A percentile compares a stretch with the other conserved stretches of the same genome.
Evolutionary conservation across 352 stramenopile species (phyloP).

Genomic region (Blastocystis sp.): DNA sequence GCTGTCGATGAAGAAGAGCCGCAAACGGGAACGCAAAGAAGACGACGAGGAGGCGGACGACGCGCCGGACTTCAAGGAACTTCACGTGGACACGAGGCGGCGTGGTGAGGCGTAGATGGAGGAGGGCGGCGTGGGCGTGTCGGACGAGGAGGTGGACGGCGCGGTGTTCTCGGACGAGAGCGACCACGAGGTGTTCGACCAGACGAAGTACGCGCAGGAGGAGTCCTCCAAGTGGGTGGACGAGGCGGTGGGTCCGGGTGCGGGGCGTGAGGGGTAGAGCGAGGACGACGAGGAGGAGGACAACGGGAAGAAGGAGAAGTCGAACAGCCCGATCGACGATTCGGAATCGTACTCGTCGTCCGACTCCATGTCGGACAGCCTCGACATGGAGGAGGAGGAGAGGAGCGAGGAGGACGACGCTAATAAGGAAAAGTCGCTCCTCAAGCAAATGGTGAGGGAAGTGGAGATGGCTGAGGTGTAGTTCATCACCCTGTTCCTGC

Average conservation of each 20-base stretch:
- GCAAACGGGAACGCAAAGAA: conserved; percentile 5
- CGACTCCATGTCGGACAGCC: neutral
- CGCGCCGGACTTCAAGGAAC: neutral
- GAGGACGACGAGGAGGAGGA: conserved; percentile 22
- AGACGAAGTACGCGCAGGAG: conserved; percentile 9
- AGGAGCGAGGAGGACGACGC: neutral
- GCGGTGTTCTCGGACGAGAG: conserved; percentile 55
- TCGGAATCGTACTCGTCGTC: neutral
- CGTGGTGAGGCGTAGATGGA: conserved; percentile 9
- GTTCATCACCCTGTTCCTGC: conserved; percentile 23
- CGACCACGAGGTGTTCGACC: conserved; percentile 19
- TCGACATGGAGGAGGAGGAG: neutral
- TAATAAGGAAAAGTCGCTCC: neutral
- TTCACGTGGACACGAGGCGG: neutral
- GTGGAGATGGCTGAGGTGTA: neutral
- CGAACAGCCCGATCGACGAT: conserved; percentile 18
- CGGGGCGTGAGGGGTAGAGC: neutral
- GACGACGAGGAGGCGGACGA: conserved; percentile 34
- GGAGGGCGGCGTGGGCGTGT: neutral
- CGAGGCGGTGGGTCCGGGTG: neutral
- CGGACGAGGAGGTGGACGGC: conserved; percentile 33
- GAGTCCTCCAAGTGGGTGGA: conserved; percentile 1
- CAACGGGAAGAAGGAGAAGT: conserved; percentile 32
- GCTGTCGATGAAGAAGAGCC: neutral
- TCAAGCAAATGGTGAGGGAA: conserved; percentile 13